A percentile compares a stretch with the other conserved stretches of the same genome.
These are phyloP conservation scores for Catenaria anguillulae DNA, from an alignment of 371 early-diverging fungal species.

Conservation along the genomic window DNA sequence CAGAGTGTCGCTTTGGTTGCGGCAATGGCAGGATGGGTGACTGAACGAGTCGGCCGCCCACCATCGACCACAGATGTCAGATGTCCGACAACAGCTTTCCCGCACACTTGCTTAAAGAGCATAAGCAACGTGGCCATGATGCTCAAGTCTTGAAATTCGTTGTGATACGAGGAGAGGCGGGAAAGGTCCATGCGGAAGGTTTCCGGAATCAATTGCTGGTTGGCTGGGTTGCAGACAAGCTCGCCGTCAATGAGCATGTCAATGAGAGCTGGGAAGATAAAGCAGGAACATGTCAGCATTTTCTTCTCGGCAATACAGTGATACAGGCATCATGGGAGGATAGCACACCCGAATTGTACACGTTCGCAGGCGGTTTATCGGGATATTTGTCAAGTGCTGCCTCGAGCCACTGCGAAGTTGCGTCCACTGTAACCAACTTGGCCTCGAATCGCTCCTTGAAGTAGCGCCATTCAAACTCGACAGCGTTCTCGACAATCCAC, in stretches of 20 bases:
- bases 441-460: constrained; percentile 36
- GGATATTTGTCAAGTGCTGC: constrained; percentile 6
- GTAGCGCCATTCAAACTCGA: constrained; percentile 43
- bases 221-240: not conserved
- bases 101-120: constrained; percentile 33
- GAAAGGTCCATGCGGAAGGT: constrained; percentile 45
- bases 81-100: too few species aligned
- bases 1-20: not conserved
- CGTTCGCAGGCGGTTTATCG: not conserved
- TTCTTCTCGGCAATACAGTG: too few species aligned
- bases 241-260: constrained; percentile 8
- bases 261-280: too few species aligned
- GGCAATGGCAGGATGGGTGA: not conserved
- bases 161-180: constrained; percentile 43
- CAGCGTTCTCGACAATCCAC: constrained; percentile 32
- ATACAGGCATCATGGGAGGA: too few species aligned
- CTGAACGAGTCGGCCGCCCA: too few species aligned
- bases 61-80: too few species aligned
- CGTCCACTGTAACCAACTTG: constrained; percentile 11
- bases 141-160: constrained; percentile 56
- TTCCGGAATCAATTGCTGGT: constrained; percentile 25
- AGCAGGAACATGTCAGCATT: constrained; percentile 15
- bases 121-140: constrained; percentile 44
- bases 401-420: constrained; percentile 19
- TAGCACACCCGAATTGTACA: constrained; percentile 5